These are phyloP conservation scores for Colletotrichum siamense DNA, from an alignment of 2,329 filamentous ascomycete genomes.

Conservation along the genomic window DNA sequence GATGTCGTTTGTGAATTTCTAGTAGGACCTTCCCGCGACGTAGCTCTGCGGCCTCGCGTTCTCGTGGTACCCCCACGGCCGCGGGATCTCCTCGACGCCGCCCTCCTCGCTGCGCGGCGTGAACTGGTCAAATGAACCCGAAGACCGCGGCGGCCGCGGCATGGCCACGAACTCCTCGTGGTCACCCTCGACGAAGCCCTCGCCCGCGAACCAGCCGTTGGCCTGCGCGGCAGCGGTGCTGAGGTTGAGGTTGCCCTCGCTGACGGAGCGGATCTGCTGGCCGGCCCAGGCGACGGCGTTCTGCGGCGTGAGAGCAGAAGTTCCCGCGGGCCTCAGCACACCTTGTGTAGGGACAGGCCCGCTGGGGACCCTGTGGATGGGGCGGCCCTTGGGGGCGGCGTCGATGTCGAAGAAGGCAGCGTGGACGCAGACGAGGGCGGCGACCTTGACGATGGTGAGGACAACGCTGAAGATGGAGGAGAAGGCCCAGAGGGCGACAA, in stretches of 20 bases:
- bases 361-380: background rate
- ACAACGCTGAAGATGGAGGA: slow-evolving; percentile 17
- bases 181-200: background rate
- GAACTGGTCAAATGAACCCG: background rate
- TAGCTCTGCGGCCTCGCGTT: slow-evolving; percentile 3
- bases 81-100: background rate
- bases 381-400: background rate
- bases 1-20: background rate
- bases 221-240: background rate
- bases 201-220: slow-evolving; percentile 6
- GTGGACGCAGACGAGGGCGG: slow-evolving; percentile 8
- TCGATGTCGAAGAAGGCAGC: slow-evolving; percentile 9
- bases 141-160: background rate
- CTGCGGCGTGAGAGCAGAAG: background rate
- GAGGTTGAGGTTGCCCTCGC: background rate
- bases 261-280: slow-evolving; percentile 10
- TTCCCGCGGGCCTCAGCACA: slow-evolving; percentile 1
- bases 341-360: background rate
- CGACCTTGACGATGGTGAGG: slow-evolving; percentile 12
- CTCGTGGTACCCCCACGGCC: background rate
- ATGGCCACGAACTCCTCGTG: slow-evolving; percentile 2
- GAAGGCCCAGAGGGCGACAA: slow-evolving; percentile 17
- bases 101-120: background rate
- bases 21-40: slow-evolving; percentile 13
- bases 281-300: background rate